A percentile compares a stretch with the other conserved stretches of the same genome.
Evolutionary conservation across 2,329 filamentous ascomycete genomes (phyloP).

Genomic region (Diaporthe capsici): DNA sequence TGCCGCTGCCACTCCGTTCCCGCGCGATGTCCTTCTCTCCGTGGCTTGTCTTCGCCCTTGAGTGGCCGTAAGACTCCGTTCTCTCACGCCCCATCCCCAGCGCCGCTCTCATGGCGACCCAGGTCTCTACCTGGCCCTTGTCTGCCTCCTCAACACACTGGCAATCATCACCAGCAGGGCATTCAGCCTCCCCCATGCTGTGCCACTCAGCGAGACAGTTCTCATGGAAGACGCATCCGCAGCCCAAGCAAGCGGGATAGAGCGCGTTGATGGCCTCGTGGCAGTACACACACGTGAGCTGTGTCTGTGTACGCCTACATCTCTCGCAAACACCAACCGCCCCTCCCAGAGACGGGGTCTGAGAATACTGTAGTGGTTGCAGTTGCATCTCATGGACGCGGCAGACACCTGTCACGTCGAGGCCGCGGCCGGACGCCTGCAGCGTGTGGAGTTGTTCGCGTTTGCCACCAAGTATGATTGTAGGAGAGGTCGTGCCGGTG

Average conservation of each 20-base stretch:
- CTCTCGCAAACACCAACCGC: slow-evolving; percentile 65
- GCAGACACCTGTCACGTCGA: slow-evolving; percentile 75
- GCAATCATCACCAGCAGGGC: slow-evolving; percentile 76
- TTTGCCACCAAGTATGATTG: slow-evolving; percentile 68
- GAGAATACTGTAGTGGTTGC: slow-evolving; percentile 67
- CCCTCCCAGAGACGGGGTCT: slow-evolving; percentile 55
- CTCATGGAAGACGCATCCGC: slow-evolving; percentile 74
- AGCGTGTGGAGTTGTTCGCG: slow-evolving; percentile 66
- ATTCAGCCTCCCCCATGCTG: slow-evolving; percentile 67
- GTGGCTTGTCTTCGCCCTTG: slow-evolving; percentile 44
- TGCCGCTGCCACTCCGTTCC: slow-evolving; percentile 25
- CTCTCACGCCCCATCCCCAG: slow-evolving; percentile 46
- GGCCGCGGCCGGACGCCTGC: slow-evolving; percentile 67
- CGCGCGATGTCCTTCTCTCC: slow-evolving; percentile 34
- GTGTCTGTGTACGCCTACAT: slow-evolving; percentile 69
- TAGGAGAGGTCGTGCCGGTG: slow-evolving; percentile 50
- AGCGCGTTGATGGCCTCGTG: slow-evolving; percentile 71
- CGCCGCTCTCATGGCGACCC: slow-evolving; percentile 68
- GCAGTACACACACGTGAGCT: slow-evolving; percentile 74
- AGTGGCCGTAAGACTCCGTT: slow-evolving; percentile 49
- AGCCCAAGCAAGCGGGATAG: slow-evolving; percentile 73
- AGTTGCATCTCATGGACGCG: slow-evolving; percentile 74
- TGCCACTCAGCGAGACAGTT: slow-evolving; percentile 73
- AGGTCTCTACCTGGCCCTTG: slow-evolving; percentile 71
- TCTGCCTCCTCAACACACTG: slow-evolving; percentile 70